Percentiles rank a stretch among this genome's conserved stretches.
Conservation (phyloP, 2,329 filamentous ascomycete species). For the Stagonosporopsis rhizophila region DNA sequence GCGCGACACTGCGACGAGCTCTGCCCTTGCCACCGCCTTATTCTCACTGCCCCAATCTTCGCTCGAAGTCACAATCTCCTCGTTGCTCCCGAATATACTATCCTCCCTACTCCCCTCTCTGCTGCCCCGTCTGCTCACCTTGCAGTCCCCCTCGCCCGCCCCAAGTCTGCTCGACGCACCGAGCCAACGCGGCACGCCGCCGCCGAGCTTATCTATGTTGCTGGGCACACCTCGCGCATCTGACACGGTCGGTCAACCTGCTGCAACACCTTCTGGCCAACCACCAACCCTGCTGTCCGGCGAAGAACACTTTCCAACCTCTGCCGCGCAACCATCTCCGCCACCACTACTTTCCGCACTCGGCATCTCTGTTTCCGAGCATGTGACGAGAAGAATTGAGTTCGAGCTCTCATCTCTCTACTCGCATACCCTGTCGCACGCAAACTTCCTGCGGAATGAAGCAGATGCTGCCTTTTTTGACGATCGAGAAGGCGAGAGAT, state of each 20-base stretch:
- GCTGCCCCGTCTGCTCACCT: conserved; percentile 16
- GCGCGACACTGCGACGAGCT: not conserved
- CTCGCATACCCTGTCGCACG: conserved; percentile 13
- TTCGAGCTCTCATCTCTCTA: conserved; percentile 9
- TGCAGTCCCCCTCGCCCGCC: not conserved
- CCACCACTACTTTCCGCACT: conserved; percentile 1
- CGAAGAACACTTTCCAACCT: no score
- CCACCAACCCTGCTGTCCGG: no score
- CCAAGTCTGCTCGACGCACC: not conserved
- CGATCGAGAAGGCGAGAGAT: not conserved
- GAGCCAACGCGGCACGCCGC: not conserved
- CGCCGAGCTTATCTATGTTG: not conserved
- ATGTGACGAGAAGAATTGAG: conserved; percentile 1
- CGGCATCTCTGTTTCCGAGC: conserved; percentile 7
- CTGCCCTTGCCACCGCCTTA: conserved; percentile 7
- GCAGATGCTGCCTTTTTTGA: conserved; percentile 6
- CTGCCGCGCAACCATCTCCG: no score
- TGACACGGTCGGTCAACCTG: no score
- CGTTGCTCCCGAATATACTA: conserved; percentile 12
- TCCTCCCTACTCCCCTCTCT: conserved; percentile 11
- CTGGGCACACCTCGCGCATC: not conserved
- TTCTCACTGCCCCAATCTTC: no score
- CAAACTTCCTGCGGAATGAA: conserved; percentile 7
- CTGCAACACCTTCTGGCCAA: no score
- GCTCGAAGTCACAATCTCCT: not conserved